Evolutionary conservation across 352 stramenopile genomes (phyloP), one percentile per base, ranked within the genome.

Genomic region (Nothophytophthora sp.): DNA sequence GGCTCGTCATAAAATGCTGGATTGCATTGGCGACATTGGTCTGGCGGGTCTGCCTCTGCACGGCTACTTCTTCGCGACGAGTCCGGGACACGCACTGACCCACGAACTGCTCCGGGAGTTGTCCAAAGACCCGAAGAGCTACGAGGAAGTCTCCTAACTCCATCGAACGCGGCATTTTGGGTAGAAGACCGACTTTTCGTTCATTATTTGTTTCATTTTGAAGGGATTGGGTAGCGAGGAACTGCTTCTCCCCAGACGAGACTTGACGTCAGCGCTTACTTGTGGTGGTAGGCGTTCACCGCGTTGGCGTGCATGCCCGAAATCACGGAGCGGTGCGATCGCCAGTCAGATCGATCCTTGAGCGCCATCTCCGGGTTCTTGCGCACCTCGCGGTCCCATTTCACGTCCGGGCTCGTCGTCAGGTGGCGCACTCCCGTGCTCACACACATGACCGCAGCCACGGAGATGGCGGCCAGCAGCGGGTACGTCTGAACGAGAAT

Each of bases 1-100:
- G 81, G 55, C 56, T 23, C 74, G 77, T 2, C 81, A 91, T 63
- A 91, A 91, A 52, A 57, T 87, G 58, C 63, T 91, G 29, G 81
- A 91, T 48, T 88, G 76, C 33, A 70, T 89, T 23, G 81, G 81
- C 15, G 81, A 91, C 44, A 47, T 91, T 5, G 71, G 63, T 0
- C 62, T 91, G 5, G 69, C 73, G 0, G 78, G 78, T 1, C 35
- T 77, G 28, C 76, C 81, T 1, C 30, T 91, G 11, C 73, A 89
- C 43, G 77, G 76, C 16, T 82, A 81, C 46, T 91, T 88, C 43
- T 69, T 86, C 33, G 68, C 74, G 6, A 88, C 79, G 25, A 85
- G 73, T 48, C 80, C 80, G 10, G 80, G 80, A 5, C 80, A 90
- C 41, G 73, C 73, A 1, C 48, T 91, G 24, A 91, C 73, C 2